A percentile compares a stretch with the other conserved stretches of the same genome.
Evolutionary conservation across 2,329 filamentous ascomycete genomes (phyloP).

Genomic region (Trichoderma sp.): DNA sequence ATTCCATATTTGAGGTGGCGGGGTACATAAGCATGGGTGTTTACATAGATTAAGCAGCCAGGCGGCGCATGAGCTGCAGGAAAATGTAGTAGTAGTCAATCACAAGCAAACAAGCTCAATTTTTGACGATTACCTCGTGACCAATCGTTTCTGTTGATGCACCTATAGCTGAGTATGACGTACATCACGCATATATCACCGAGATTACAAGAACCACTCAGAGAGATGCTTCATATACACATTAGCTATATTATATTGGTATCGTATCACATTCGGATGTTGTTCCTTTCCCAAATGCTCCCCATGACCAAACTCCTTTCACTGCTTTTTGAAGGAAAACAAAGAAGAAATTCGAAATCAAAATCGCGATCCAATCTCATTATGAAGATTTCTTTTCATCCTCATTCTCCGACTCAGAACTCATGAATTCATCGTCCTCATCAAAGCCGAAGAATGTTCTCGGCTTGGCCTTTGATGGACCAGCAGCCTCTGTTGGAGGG

Average conservation of each 20-base stretch:
- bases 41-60: slow-evolving; percentile 37
- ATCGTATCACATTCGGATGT: not conserved
- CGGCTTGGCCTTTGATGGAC: slow-evolving; percentile 42
- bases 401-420: slow-evolving; percentile 53
- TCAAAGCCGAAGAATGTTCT: slow-evolving; percentile 73
- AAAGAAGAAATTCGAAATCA: not conserved
- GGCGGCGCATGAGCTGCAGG: slow-evolving; percentile 42
- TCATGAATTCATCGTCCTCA: slow-evolving; percentile 75
- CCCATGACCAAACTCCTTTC: slow-evolving; percentile 11
- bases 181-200: not conserved
- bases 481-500: slow-evolving; percentile 47
- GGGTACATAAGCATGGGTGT: slow-evolving; percentile 27
- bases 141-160: not conserved
- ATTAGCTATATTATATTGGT: not conserved
- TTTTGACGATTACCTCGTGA: slow-evolving; percentile 20
- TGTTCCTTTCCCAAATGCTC: not conserved
- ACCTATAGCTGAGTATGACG: slow-evolving; percentile 11
- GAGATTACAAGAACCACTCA: not conserved
- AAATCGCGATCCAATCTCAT: not conserved
- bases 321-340: not conserved
- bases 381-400: not conserved
- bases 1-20: slow-evolving; percentile 28
- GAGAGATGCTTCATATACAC: not conserved
- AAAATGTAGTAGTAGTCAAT: slow-evolving; percentile 35
- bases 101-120: slow-evolving; percentile 28